A percentile compares a stretch with the other conserved stretches of the same genome.
Evolutionary conservation across 345 rosid genomes (phyloP).

Genomic region (Ceriops tagal): DNA sequence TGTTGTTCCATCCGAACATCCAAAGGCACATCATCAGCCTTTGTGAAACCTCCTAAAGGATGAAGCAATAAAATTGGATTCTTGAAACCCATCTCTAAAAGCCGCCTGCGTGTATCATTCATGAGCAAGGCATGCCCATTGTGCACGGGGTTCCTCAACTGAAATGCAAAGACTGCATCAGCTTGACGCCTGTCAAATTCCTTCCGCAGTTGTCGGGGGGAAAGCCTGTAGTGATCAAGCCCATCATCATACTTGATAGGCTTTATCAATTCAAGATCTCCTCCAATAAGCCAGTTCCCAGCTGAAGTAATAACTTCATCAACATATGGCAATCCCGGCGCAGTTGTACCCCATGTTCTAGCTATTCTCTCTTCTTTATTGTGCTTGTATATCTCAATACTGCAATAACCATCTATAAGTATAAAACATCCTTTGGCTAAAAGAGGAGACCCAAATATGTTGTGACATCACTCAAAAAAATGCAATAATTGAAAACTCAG

Average conservation of each 20-base stretch:
- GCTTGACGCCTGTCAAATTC: conserved; percentile 84
- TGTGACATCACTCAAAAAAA: background rate
- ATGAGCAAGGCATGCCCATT: conserved; percentile 91
- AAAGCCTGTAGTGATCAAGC: conserved; percentile 90
- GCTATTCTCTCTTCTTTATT: conserved; percentile 92
- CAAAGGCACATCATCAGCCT: conserved; percentile 94
- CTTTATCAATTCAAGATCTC: conserved; percentile 75
- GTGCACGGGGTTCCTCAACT: conserved; percentile 91
- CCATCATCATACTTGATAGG: conserved; percentile 88
- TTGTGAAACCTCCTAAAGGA: conserved; percentile 92
- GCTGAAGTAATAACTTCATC: conserved; percentile 68
- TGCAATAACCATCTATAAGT: conserved; percentile 25
- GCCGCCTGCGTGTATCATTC: conserved; percentile 80
- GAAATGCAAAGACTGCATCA: conserved; percentile 96
- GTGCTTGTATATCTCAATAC: conserved; percentile 86
- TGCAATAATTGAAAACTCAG: too few relatives aligned
- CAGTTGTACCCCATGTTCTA: conserved; percentile 92
- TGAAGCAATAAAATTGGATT: conserved; percentile 89
- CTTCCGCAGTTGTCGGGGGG: conserved; percentile 74
- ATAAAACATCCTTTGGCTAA: background rate
- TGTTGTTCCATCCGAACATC: conserved; percentile 97
- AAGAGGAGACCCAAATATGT: background rate
- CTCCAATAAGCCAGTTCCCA: conserved; percentile 96
- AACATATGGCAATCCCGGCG: conserved; percentile 84
- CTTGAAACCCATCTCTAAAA: conserved; percentile 86